phyloP scores from a whole-genome alignment of 1,284 basidiomycete genomes.

The Trametes hirsuta region DNA sequence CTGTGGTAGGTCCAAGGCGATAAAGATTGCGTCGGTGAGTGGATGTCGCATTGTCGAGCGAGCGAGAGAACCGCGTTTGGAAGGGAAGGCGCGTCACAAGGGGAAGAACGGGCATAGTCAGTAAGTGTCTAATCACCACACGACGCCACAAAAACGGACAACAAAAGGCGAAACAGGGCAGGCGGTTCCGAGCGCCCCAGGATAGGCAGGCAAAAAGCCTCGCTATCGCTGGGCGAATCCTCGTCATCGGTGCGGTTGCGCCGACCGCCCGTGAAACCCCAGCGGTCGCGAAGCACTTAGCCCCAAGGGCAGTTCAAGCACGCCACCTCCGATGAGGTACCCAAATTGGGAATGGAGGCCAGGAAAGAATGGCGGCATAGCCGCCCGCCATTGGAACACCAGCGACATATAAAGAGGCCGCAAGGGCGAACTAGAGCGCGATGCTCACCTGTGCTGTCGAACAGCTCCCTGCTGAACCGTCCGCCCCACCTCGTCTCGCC shows the following conservation, averaged over 20 bases:
- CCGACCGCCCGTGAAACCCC: not conserved
- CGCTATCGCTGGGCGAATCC: constrained; percentile 10
- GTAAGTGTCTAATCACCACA: constrained; percentile 1
- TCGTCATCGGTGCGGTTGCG: constrained; percentile 9
- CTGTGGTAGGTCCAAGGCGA: constrained; percentile 29
- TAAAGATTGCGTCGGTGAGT: not conserved
- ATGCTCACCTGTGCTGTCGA: constrained; percentile 72
- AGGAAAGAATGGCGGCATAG: constrained; percentile 15
- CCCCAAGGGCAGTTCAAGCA: not conserved
- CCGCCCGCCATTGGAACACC: not conserved
- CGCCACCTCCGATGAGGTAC: constrained; percentile 31
- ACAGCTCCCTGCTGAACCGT: constrained; percentile 82
- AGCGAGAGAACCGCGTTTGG: not conserved
- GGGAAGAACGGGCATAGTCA: constrained; percentile 1
- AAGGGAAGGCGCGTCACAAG: not conserved
- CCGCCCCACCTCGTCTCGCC: constrained; percentile 80
- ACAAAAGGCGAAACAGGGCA: not conserved
- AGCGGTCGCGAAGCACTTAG: not conserved
- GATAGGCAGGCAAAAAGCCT: constrained; percentile 6
- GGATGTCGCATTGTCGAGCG: not conserved
- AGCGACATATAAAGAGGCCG: constrained; percentile 4
- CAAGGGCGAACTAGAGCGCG: not conserved
- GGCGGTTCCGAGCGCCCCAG: not conserved
- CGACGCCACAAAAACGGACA: constrained; percentile 17
- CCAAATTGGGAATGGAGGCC: constrained; percentile 33